A percentile compares a stretch with the other conserved stretches of the same genome.
These are phyloP conservation scores for Penicillium olsonii DNA, from an alignment of 2,329 filamentous ascomycete species.

Conservation along the genomic window DNA sequence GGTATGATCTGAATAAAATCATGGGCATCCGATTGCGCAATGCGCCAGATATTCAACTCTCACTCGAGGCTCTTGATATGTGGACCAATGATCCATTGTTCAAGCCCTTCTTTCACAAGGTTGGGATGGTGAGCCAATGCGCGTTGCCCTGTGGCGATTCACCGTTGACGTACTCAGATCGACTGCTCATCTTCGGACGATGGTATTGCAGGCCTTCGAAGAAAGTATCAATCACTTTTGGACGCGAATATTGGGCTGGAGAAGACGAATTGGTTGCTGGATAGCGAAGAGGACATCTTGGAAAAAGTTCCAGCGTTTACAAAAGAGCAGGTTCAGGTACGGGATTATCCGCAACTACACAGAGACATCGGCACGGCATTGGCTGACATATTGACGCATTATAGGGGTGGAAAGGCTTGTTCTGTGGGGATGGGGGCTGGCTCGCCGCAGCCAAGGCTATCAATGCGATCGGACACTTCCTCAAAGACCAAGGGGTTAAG, in stretches of 20 bases:
- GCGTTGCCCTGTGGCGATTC: not conserved
- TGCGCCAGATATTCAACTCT: conserved; percentile 14
- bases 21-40: conserved; percentile 28
- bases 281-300: conserved; percentile 48
- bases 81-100: conserved; percentile 50
- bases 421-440: conserved; percentile 49
- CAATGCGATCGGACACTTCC: conserved; percentile 46
- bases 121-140: conserved; percentile 38
- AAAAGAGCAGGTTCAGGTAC: conserved; percentile 43
- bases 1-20: conserved; percentile 53
- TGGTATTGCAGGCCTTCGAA: conserved; percentile 35
- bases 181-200: conserved; percentile 37
- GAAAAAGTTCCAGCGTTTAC: conserved; percentile 43
- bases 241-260: conserved; percentile 34
- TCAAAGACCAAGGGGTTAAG: conserved; percentile 42
- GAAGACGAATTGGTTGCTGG: conserved; percentile 45
- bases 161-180: conserved; percentile 12
- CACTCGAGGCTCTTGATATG: conserved; percentile 35
- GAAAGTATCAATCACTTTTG: conserved; percentile 40
- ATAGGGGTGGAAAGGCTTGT: conserved; percentile 51
- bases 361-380: not conserved
- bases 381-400: conserved; percentile 3
- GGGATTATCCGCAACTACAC: no score
- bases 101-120: conserved; percentile 48
- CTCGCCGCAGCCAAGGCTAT: conserved; percentile 51